These are phyloP conservation scores for Breviolum minutum DNA, from an alignment of 73 alveolate genomes.

Conservation along the genomic window DNA sequence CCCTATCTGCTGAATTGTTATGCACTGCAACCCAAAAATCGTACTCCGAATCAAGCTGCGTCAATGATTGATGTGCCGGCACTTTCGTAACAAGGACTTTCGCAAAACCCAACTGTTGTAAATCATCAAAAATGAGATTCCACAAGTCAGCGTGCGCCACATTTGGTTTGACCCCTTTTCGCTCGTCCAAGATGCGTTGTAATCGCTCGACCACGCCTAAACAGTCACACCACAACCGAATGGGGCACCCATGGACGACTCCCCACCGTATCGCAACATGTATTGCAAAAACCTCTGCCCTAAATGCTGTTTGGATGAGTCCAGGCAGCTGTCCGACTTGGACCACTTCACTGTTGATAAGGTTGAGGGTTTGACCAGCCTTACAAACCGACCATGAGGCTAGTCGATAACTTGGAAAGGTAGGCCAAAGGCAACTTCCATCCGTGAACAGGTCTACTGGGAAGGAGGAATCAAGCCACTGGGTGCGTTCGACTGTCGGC, in stretches of 20 bases:
- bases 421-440: background rate
- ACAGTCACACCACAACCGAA: background rate
- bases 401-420: background rate
- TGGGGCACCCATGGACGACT: background rate
- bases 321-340: background rate
- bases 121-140: background rate
- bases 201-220: background rate
- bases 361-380: background rate
- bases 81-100: background rate
- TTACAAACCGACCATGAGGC: background rate
- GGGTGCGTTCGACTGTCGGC: no score
- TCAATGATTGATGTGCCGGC: background rate
- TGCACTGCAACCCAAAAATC: background rate
- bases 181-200: background rate
- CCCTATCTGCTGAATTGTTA: background rate
- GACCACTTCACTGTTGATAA: no score
- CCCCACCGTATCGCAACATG: background rate
- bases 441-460: background rate
- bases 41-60: no score
- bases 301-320: background rate
- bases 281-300: background rate
- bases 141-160: background rate
- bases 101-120: background rate
- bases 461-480: no score
- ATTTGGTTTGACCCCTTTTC: background rate